Evolutionary conservation across 805 yeast species (phyloP).

Genomic region (Grigorovia yakushimaensis): DNA sequence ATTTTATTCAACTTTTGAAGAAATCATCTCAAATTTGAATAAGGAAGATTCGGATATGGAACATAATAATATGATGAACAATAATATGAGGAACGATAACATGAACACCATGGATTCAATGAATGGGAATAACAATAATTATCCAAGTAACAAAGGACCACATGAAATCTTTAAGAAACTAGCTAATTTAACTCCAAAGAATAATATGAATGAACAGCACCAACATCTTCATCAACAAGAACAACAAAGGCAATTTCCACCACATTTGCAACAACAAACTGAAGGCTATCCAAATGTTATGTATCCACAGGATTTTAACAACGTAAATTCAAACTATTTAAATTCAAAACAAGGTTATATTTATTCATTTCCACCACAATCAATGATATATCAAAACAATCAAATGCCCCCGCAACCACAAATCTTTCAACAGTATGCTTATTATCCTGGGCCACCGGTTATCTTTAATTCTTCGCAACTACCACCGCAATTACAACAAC

Average conservation of each 20-base stretch:
- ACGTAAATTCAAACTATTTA: background rate
- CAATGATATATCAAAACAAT: background rate
- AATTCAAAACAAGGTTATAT: background rate
- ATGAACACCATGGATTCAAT: too few species aligned
- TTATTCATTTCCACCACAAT: background rate
- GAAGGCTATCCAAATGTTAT: background rate
- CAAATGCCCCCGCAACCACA: background rate
- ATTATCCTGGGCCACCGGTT: background rate
- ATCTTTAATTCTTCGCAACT: slow-evolving; percentile 30
- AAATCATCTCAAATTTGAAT: slow-evolving; percentile 12
- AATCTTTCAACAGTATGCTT: background rate
- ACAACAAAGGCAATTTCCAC: background rate
- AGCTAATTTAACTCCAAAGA: background rate
- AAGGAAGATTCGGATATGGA: background rate
- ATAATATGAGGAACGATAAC: background rate
- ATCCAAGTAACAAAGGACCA: background rate
- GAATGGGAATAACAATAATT: background rate
- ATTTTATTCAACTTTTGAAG: slow-evolving; percentile 22
- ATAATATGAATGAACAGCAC: background rate
- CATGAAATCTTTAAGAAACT: background rate
- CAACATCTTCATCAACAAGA: background rate
- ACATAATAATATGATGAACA: background rate
- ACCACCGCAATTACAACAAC: slow-evolving; percentile 45
- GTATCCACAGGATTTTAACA: background rate
- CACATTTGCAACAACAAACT: background rate